These are phyloP conservation scores for Epichloe aotearoae DNA, from an alignment of 2,329 filamentous ascomycete species.

Conservation along the genomic window DNA sequence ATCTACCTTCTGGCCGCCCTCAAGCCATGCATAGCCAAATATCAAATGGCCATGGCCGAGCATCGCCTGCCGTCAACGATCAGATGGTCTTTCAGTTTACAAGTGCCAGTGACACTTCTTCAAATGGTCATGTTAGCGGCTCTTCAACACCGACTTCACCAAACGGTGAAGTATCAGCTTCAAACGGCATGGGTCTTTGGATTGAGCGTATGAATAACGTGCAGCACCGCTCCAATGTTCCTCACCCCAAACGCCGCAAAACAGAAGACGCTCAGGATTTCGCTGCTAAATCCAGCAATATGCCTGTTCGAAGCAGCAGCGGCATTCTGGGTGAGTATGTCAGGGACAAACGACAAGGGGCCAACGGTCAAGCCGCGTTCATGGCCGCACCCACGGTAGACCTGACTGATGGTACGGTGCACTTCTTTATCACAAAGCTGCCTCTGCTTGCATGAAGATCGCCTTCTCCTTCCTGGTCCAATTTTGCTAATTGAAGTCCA, in stretches of 20 bases:
- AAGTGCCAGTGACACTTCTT: slow-evolving; percentile 21
- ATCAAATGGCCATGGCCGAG: slow-evolving; percentile 8
- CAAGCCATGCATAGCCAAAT: slow-evolving; percentile 1
- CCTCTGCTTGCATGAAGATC: background rate
- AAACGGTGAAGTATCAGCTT: slow-evolving; percentile 11
- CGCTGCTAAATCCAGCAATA: slow-evolving; percentile 21
- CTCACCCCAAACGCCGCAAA: slow-evolving; percentile 55
- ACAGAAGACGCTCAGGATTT: slow-evolving; percentile 30
- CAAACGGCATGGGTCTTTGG: slow-evolving; percentile 41
- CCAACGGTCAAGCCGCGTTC: slow-evolving; percentile 13
- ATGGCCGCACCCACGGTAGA: slow-evolving; percentile 37
- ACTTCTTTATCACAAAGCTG: background rate
- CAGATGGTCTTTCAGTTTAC: slow-evolving; percentile 30
- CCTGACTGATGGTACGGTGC: slow-evolving; percentile 37
- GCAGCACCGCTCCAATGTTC: slow-evolving; percentile 44
- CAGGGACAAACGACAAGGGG: slow-evolving; percentile 42
- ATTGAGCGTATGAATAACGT: slow-evolving; percentile 69
- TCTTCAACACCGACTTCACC: slow-evolving; percentile 21
- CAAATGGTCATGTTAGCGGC: slow-evolving; percentile 19
- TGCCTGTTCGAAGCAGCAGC: slow-evolving; percentile 27
- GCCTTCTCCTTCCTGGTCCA: background rate
- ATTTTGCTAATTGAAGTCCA: slow-evolving; percentile 1
- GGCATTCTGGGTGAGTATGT: slow-evolving; percentile 54
- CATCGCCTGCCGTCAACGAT: slow-evolving; percentile 10
- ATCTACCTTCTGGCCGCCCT: slow-evolving; percentile 13